Conservation (phyloP, 805 yeast species). For the Ogataea dorogensis region DNA sequence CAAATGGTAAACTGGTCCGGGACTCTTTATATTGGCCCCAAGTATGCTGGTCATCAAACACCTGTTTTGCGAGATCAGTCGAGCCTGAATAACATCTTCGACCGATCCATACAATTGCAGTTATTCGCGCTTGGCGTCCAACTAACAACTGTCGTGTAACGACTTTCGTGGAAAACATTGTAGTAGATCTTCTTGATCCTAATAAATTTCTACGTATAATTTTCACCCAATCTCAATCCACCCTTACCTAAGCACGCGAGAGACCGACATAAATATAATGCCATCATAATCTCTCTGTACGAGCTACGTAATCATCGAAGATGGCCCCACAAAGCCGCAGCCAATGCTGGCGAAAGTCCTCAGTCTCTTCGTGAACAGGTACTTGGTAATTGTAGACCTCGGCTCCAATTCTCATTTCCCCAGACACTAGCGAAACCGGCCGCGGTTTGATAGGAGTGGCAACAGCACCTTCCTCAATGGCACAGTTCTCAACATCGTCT, state of each 20-base stretch:
- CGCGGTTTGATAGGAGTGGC: slow-evolving; percentile 6
- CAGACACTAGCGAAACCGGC: slow-evolving; percentile 11
- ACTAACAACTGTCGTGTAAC: slow-evolving; percentile 4
- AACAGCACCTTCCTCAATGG: slow-evolving; percentile 26
- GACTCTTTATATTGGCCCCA: slow-evolving; percentile 50
- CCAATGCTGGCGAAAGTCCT: slow-evolving; percentile 20
- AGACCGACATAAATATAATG: neutral
- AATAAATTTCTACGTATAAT: neutral
- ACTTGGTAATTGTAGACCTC: slow-evolving; percentile 22
- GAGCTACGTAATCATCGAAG: slow-evolving; percentile 21
- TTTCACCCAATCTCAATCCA: slow-evolving; percentile 8
- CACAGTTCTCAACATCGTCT: slow-evolving; percentile 22
- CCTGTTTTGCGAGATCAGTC: slow-evolving; percentile 38
- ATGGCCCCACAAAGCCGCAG: slow-evolving; percentile 21
- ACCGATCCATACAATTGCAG: no score
- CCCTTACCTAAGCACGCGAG: slow-evolving; percentile 5
- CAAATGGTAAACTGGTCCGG: slow-evolving; percentile 18
- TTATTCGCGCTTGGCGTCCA: neutral
- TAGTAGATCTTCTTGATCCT: neutral
- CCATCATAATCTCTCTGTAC: slow-evolving; percentile 6
- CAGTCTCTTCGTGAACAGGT: slow-evolving; percentile 15
- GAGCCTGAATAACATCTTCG: neutral
- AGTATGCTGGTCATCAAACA: slow-evolving; percentile 61
- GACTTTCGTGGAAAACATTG: slow-evolving; percentile 6
- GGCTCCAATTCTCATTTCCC: slow-evolving; percentile 21